A percentile compares a stretch with the other conserved stretches of the same genome.
phyloP scores from a whole-genome alignment of 2,329 filamentous ascomycete genomes.

The Phaeoacremonium minimum region DNA sequence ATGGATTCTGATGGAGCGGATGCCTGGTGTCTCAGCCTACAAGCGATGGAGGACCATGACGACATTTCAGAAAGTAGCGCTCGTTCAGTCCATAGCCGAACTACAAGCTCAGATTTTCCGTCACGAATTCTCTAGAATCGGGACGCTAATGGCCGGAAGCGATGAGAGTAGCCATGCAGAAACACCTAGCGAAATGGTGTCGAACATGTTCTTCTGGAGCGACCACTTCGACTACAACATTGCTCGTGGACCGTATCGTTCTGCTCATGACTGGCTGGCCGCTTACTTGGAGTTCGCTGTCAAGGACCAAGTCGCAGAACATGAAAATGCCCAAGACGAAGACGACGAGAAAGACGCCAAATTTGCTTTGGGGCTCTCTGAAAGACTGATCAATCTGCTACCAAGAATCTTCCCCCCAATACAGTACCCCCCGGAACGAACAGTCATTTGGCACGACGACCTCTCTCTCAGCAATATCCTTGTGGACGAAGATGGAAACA shows the following conservation, averaged over 20 bases:
- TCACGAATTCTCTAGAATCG: too few relatives aligned
- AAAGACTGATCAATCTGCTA: conserved; percentile 21
- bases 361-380: conserved; percentile 13
- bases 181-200: conserved; percentile 22
- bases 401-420: conserved; percentile 23
- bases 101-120: too few relatives aligned
- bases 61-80: too few relatives aligned
- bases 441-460: conserved; percentile 30
- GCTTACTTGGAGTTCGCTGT: conserved; percentile 23
- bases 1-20: conserved; percentile 30
- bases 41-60: conserved; percentile 11
- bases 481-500: conserved; percentile 25
- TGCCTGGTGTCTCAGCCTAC: conserved; percentile 18
- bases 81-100: too few relatives aligned
- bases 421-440: conserved; percentile 18
- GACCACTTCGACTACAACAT: conserved; percentile 23
- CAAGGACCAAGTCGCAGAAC: conserved; percentile 16
- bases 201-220: conserved; percentile 26
- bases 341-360: conserved; percentile 25
- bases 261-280: conserved; percentile 31
- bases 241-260: conserved; percentile 28
- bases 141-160: too few relatives aligned
- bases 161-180: too few relatives aligned
- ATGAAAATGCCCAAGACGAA: conserved; percentile 17
- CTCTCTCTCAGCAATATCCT: conserved; percentile 32